Conservation (phyloP, 768 basidiomycete species). For the Suillus variegatus region DNA sequence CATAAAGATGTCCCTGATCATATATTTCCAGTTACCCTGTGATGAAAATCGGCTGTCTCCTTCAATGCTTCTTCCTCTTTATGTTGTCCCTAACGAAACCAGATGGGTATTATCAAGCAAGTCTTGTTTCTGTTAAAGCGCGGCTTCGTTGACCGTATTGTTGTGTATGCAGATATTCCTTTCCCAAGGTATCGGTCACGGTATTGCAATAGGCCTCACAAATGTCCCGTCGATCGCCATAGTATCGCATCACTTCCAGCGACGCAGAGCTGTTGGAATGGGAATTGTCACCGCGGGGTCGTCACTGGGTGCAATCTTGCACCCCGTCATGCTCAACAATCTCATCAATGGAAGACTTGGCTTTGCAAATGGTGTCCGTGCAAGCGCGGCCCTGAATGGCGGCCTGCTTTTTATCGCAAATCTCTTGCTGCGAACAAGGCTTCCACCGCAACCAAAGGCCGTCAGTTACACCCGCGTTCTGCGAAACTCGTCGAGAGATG, state of each 20-base stretch:
- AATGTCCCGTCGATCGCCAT: slow-evolving; percentile 46
- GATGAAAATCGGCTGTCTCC: slow-evolving; percentile 44
- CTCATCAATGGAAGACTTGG: slow-evolving; percentile 16
- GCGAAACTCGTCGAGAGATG: slow-evolving; percentile 18
- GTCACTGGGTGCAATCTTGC: slow-evolving; percentile 26
- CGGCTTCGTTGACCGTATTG: slow-evolving; percentile 15
- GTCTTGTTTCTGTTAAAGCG: neutral
- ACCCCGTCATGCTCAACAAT: slow-evolving; percentile 31
- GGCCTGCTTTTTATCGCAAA: slow-evolving; percentile 37
- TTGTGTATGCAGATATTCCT: slow-evolving; percentile 43
- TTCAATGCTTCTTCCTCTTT: slow-evolving; percentile 45
- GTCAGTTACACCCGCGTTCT: slow-evolving; percentile 21
- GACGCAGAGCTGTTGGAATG: slow-evolving; percentile 42
- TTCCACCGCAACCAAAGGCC: slow-evolving; percentile 25
- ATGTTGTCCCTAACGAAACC: slow-evolving; percentile 46
- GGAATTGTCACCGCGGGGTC: slow-evolving; percentile 45
- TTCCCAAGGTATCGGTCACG: slow-evolving; percentile 41
- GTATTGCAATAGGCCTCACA: slow-evolving; percentile 36
- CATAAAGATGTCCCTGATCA: neutral
- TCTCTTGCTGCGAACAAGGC: slow-evolving; percentile 40
- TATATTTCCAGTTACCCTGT: slow-evolving; percentile 37
- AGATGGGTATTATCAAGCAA: slow-evolving; percentile 38
- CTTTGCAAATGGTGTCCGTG: slow-evolving; percentile 48
- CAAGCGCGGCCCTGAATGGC: slow-evolving; percentile 43
- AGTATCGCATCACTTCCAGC: slow-evolving; percentile 46